A percentile compares a stretch with the other conserved stretches of the same genome.
These are phyloP conservation scores for Striga asiatica DNA, from an alignment of 257 asterid genomes.

Conservation along the genomic window DNA sequence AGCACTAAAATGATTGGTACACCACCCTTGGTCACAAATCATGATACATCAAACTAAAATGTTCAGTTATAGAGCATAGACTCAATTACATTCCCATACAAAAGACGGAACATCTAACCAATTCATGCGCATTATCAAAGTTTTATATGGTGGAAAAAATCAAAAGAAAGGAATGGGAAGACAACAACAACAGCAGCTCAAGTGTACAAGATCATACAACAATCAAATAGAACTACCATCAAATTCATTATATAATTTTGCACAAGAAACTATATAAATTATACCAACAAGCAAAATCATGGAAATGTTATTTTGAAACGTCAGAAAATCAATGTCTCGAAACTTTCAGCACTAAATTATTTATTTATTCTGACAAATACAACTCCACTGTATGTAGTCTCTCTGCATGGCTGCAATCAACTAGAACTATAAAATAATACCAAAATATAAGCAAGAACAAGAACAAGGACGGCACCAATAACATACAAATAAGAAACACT, in stretches of 20 bases:
- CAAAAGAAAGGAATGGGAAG: too few relatives aligned
- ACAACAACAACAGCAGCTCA: background rate
- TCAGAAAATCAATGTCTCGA: conserved; percentile 1
- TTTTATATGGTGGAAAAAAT: background rate
- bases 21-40: background rate
- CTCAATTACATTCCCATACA: background rate
- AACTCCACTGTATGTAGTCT: background rate
- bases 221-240: background rate
- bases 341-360: conserved; percentile 6
- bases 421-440: background rate
- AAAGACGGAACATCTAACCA: background rate
- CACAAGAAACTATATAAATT: background rate
- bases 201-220: background rate
- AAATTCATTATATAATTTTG: too few relatives aligned
- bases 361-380: background rate
- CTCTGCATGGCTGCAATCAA: conserved; percentile 1
- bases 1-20: background rate
- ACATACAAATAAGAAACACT: background rate
- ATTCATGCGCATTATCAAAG: background rate
- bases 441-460: background rate
- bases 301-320: background rate
- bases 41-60: background rate
- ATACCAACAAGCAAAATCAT: background rate
- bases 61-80: background rate
- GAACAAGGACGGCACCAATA: background rate